A percentile compares a stretch with the other conserved stretches of the same genome.
Evolutionary conservation across 805 yeast species (phyloP).

Genomic region (Metschnikowia amazonensis): DNA sequence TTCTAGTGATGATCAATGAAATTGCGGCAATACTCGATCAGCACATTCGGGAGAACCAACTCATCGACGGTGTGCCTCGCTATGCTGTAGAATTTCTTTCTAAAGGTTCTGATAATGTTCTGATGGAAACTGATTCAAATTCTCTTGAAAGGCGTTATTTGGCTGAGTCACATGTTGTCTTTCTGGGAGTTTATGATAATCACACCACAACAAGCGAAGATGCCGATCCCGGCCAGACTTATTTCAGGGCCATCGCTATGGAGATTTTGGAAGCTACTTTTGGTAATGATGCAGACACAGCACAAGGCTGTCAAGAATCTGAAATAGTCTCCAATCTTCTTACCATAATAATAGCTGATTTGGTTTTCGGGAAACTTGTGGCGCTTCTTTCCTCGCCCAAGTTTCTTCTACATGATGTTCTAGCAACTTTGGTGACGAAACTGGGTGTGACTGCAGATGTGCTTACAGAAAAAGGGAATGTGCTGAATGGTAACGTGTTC

Average conservation of each 20-base stretch:
- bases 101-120: not conserved
- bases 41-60: conserved; percentile 10
- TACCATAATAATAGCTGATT: conserved; percentile 15
- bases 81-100: conserved; percentile 3
- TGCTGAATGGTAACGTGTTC: not conserved
- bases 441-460: not conserved
- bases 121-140: not conserved
- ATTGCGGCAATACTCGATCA: conserved; percentile 13
- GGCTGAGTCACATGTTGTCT: conserved; percentile 13
- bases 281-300: not conserved
- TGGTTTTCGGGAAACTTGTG: conserved; percentile 13
- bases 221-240: not conserved
- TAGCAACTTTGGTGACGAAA: not conserved
- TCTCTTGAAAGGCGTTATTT: conserved; percentile 5
- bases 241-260: conserved; percentile 9
- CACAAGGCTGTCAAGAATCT: conserved; percentile 10
- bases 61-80: conserved; percentile 8
- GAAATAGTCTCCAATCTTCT: conserved; percentile 13
- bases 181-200: not conserved
- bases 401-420: conserved; percentile 4
- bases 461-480: not conserved
- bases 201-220: not conserved
- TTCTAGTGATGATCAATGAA: conserved; percentile 23
- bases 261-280: conserved; percentile 9
- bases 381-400: conserved; percentile 12